A percentile compares a stretch with the other conserved stretches of the same genome.
phyloP scores from a whole-genome alignment of 495 filamentous ascomycete species.

The Trichoderma orchidacearum region DNA sequence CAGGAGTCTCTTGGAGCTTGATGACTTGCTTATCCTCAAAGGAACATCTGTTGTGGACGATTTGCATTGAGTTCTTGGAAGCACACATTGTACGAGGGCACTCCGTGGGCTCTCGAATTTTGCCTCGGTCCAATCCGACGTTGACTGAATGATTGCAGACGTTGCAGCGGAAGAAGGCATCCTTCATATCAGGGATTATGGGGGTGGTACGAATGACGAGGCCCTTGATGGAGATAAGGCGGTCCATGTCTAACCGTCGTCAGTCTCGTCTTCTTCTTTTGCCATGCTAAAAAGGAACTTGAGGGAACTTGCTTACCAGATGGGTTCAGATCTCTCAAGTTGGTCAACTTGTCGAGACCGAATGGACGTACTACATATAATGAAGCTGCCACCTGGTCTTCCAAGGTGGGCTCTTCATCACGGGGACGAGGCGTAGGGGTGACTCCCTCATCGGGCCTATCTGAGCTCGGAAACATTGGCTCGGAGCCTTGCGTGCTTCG shows the following conservation, averaged over 20 bases:
- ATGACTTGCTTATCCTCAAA: conserved; percentile 98
- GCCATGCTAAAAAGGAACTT: not conserved
- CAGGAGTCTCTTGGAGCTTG: conserved; percentile 95
- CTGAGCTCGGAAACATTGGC: conserved; percentile 60
- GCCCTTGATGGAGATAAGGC: conserved; percentile 89
- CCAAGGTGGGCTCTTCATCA: conserved; percentile 21
- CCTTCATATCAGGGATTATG: conserved; percentile 95
- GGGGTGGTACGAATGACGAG: conserved; percentile 92
- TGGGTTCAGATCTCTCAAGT: conserved; percentile 91
- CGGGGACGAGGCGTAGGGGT: conserved; percentile 13
- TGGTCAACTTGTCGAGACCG: conserved; percentile 74
- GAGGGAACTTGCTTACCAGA: conserved; percentile 31
- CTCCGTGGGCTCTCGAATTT: conserved; percentile 84
- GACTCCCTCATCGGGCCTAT: conserved; percentile 38
- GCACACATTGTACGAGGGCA: conserved; percentile 80
- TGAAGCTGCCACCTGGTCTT: conserved; percentile 51
- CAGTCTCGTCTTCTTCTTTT: conserved; percentile 15
- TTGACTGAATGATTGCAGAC: conserved; percentile 82
- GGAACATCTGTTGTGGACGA: conserved; percentile 87
- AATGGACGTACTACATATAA: conserved; percentile 80
- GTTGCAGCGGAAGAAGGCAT: conserved; percentile 87
- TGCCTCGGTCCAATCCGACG: conserved; percentile 86
- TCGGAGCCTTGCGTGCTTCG: conserved; percentile 48
- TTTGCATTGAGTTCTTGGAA: conserved; percentile 89
- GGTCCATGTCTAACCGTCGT: conserved; percentile 61